Evolutionary conservation across 371 early-diverging fungal species (phyloP).

Genomic region (Mucor plumbeus): DNA sequence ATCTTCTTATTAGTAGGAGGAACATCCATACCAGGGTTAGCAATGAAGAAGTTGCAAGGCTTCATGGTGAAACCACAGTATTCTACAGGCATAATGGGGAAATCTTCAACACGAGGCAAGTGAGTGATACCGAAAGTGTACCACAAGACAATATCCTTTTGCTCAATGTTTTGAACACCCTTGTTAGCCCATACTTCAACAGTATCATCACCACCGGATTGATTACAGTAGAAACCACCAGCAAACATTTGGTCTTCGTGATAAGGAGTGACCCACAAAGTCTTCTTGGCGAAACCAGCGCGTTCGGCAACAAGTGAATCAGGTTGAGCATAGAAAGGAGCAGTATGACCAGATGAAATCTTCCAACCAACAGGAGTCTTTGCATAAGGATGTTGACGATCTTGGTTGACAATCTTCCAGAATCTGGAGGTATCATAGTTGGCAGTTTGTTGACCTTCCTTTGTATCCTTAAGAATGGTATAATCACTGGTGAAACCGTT

Average conservation of each 20-base stretch:
- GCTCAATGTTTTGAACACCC: constrained; percentile 32
- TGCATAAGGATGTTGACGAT: constrained; percentile 50
- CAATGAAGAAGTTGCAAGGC: constrained; percentile 56
- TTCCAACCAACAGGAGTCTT: constrained; percentile 55
- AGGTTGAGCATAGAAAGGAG: constrained; percentile 46
- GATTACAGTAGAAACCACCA: constrained; percentile 61
- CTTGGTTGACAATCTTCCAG: constrained; percentile 57
- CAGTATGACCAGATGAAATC: constrained; percentile 38
- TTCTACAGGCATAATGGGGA: constrained; percentile 62
- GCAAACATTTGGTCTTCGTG: constrained; percentile 57
- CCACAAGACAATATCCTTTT: constrained; percentile 59
- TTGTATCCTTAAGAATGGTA: constrained; percentile 45
- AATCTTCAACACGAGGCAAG: constrained; percentile 58
- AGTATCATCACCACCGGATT: constrained; percentile 45
- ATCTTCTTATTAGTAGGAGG: constrained; percentile 50
- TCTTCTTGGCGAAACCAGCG: constrained; percentile 57
- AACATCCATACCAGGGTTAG: constrained; percentile 56
- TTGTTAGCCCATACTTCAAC: constrained; percentile 45
- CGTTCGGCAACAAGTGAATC: constrained; percentile 55
- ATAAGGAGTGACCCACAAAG: constrained; percentile 60
- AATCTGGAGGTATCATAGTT: constrained; percentile 43
- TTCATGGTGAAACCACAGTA: constrained; percentile 54
- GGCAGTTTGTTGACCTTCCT: constrained; percentile 39
- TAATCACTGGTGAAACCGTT: constrained; percentile 45
- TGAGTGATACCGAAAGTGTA: constrained; percentile 60